Evolutionary conservation across 192 early-diverging fungal species (phyloP), one percentile per base, ranked within the genome.

Genomic region (Neocallimastix lanati): DNA sequence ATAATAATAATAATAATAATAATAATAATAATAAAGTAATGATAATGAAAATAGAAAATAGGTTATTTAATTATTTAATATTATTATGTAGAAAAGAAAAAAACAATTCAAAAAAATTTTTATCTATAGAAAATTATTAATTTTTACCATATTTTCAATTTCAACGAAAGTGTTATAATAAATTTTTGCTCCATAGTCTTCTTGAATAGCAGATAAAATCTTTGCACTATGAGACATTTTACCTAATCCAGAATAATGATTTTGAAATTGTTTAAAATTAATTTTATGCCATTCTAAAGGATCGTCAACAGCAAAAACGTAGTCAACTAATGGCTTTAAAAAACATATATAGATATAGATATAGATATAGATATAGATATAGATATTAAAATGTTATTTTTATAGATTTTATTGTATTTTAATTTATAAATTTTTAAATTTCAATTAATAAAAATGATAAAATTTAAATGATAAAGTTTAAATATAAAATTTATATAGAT

Each of bases 211-310:
- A 0, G 92, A 79, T 12, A 98, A 89, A 0, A 91, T 88, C 28
- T 88, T 80, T 76, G 92, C 91, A 0, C 96, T 96, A n/a, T 96
- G 80, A 18, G 81, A 82, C 29, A 37, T 12, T 37, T 37, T 37
- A 37, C 89, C 89, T 81, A 96, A 80, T 29, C 91, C 81, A n/a
- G 96, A 96, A 84, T 99, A 99, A 82, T 99, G 96, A 37, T 90
- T 83, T 27, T 91, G 91, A 85, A 98, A 90, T 83, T 96, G 94
- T n/a, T 92, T 88, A 37, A 98, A 87, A 83, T 99, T 99, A 77
- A 97, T 87, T 29, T 93, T 93, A 80, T 99, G 98, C 98, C 98
- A 99, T 83, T 97, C 95, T 79, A 93, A 91, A 18, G 96, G 92
- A 84, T 99, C 94, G 12, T 92, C 91, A 27, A 99, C 98, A 18